These are phyloP conservation scores for Botrytis medusae DNA, from an alignment of 2,329 filamentous ascomycete genomes.

Conservation along the genomic window DNA sequence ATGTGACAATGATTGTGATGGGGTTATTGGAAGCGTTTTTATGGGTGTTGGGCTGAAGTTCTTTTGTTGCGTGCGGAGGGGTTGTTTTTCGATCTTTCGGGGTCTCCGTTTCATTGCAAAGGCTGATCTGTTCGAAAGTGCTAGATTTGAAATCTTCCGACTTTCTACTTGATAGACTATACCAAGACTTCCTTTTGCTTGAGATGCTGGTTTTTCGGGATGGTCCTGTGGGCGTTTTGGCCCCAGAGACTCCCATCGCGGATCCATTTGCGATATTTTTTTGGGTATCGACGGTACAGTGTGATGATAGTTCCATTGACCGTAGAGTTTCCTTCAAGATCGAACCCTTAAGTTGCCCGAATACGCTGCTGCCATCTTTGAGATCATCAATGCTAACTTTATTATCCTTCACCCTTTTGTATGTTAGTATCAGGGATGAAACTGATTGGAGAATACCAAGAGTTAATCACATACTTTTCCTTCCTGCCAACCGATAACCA, in stretches of 20 bases:
- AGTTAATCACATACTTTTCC: conserved; percentile 8
- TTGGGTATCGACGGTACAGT: background rate
- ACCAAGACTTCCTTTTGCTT: conserved; percentile 12
- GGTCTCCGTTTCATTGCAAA: background rate
- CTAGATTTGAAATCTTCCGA: background rate
- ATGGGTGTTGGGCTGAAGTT: conserved; percentile 18
- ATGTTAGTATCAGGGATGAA: background rate
- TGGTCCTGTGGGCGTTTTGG: background rate
- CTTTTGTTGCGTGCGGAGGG: conserved; percentile 3
- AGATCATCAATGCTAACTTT: background rate
- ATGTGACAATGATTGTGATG: conserved; percentile 34
- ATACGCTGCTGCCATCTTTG: background rate
- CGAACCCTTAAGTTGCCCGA: background rate
- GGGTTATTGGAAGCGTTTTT: conserved; percentile 22
- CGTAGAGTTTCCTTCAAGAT: background rate
- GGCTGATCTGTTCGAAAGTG: background rate
- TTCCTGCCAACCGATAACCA: conserved; percentile 14
- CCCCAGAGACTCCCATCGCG: background rate
- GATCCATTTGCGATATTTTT: background rate
- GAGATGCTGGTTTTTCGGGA: background rate
- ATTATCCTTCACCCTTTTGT: conserved; percentile 4
- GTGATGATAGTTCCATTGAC: background rate
- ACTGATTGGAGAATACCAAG: background rate
- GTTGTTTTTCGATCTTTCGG: background rate
- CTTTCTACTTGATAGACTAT: background rate